Percentiles rank a stretch among this genome's conserved stretches.
phyloP scores from a whole-genome alignment of 331 rosid genomes.

The Saraca asoca region DNA sequence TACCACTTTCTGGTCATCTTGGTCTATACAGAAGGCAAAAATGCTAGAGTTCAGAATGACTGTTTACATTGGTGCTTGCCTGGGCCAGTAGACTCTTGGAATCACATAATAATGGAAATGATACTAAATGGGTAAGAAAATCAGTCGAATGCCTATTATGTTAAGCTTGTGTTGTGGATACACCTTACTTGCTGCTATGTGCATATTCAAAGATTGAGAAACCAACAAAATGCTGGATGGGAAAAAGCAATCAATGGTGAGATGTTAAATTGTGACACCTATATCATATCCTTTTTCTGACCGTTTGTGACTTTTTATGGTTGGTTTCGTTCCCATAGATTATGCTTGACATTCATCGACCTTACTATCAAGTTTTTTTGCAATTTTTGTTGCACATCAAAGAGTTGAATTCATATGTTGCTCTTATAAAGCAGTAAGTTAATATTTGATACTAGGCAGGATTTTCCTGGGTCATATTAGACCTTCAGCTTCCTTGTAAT shows the following conservation, averaged over 20 bases:
- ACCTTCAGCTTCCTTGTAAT: too few species aligned
- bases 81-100: conserved; percentile 73
- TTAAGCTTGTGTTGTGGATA: background rate
- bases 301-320: too few species aligned
- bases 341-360: conserved; percentile 16
- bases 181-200: background rate
- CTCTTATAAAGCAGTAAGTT: conserved; percentile 67
- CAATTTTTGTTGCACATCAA: conserved; percentile 66
- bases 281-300: conserved; percentile 1
- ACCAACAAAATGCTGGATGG: conserved; percentile 81
- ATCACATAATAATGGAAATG: conserved; percentile 65
- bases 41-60: conserved; percentile 57
- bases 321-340: too few species aligned
- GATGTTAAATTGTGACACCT: conserved; percentile 26
- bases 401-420: conserved; percentile 85
- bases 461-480: too few species aligned
- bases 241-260: conserved; percentile 86
- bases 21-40: conserved; percentile 65
- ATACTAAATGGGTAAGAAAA: conserved; percentile 40
- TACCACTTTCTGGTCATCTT: conserved; percentile 80
- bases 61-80: conserved; percentile 79
- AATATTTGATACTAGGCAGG: background rate
- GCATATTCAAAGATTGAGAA: conserved; percentile 47
- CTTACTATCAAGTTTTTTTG: conserved; percentile 7
- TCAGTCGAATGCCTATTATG: background rate